Evolutionary conservation across 495 filamentous ascomycete genomes (phyloP).

Genomic region (Talaromyces liani): DNA sequence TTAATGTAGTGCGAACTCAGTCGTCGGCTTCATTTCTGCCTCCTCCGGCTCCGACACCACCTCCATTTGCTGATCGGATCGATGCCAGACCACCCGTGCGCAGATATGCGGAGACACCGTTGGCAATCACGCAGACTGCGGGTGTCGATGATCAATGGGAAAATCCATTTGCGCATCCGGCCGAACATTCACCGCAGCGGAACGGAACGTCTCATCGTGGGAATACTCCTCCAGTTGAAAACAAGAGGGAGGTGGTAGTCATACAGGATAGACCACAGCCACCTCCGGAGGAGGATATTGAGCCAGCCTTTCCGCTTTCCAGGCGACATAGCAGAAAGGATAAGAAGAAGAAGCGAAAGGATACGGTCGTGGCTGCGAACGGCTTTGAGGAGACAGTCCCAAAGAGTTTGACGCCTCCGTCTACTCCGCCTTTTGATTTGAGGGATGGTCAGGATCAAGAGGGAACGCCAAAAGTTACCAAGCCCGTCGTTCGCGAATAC

Average conservation of each 20-base stretch:
- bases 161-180: constrained; percentile 3
- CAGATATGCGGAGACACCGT: constrained; percentile 2
- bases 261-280: background rate
- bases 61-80: constrained; percentile 8
- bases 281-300: background rate
- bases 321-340: constrained; percentile 19
- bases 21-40: constrained; percentile 6
- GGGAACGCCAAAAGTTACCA: background rate
- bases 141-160: constrained; percentile 1
- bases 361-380: background rate
- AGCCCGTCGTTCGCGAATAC: background rate
- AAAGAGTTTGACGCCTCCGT: constrained; percentile 30
- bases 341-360: constrained; percentile 18
- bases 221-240: background rate
- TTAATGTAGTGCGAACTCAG: background rate
- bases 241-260: background rate
- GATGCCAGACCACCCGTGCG: background rate
- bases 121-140: background rate
- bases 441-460: constrained; percentile 4
- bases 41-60: constrained; percentile 13
- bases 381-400: constrained; percentile 1
- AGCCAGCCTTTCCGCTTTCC: background rate
- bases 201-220: background rate
- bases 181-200: background rate
- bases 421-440: constrained; percentile 26